These are phyloP conservation scores for Stereum hirsutum DNA, from an alignment of 1,284 basidiomycete genomes.

Conservation along the genomic window DNA sequence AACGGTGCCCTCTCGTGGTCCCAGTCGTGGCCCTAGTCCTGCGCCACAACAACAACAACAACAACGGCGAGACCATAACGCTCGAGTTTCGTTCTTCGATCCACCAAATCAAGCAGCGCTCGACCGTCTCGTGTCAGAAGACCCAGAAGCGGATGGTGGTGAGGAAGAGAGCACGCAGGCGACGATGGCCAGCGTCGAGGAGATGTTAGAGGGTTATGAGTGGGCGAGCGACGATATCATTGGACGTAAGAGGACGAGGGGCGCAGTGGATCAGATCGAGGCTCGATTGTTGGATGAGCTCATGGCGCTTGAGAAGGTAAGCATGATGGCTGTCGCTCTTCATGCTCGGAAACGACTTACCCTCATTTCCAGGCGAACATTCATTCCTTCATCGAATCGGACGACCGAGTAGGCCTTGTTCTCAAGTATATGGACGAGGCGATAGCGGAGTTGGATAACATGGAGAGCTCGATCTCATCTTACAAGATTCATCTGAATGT, in stretches of 20 bases:
- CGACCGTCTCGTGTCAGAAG: conserved; percentile 63
- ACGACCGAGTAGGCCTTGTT: conserved; percentile 80
- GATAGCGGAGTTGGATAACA: conserved; percentile 75
- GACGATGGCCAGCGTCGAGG: conserved; percentile 87
- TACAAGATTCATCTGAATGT: conserved; percentile 93
- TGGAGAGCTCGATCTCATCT: conserved; percentile 79
- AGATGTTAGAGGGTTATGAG: conserved; percentile 98
- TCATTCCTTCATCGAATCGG: conserved; percentile 93
- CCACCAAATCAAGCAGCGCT: conserved; percentile 62
- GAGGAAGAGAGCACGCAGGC: conserved; percentile 74
- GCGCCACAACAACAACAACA: conserved; percentile 14
- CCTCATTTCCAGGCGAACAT: conserved; percentile 72
- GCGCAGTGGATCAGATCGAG: conserved; percentile 85
- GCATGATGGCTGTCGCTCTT: conserved; percentile 10
- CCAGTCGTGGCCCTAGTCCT: conserved; percentile 14
- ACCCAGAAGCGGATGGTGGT: conserved; percentile 28
- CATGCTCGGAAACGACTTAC: conserved; percentile 2
- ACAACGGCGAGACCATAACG: conserved; percentile 48
- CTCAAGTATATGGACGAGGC: conserved; percentile 86
- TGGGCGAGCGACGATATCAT: conserved; percentile 76
- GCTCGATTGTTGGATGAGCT: conserved; percentile 81
- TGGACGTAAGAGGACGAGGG: conserved; percentile 48
- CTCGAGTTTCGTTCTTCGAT: conserved; percentile 74
- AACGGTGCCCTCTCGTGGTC: conserved; percentile 4
- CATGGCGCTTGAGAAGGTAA: conserved; percentile 82